These are phyloP conservation scores for Pyrenochaeta sp. DNA, from an alignment of 2,329 filamentous ascomycete genomes.

Conservation along the genomic window DNA sequence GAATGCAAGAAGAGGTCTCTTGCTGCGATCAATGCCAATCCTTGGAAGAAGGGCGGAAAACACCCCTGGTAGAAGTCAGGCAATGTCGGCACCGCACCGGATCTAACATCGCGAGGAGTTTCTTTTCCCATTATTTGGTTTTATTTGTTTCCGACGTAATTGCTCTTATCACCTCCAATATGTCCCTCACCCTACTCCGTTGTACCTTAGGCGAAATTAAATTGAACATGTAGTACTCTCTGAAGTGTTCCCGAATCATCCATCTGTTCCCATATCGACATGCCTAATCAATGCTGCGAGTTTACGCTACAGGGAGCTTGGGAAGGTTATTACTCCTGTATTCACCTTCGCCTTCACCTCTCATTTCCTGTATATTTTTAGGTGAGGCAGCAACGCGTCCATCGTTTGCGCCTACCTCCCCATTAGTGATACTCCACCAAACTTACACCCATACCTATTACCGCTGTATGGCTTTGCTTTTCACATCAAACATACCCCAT, in stretches of 20 bases:
- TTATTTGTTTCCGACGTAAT: constrained; percentile 20
- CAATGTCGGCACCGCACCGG: not conserved
- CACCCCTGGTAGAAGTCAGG: not conserved
- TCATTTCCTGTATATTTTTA: not conserved
- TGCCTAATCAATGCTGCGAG: not conserved
- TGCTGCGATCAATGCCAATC: constrained; percentile 29
- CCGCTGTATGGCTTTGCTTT: not conserved
- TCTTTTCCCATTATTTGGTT: constrained; percentile 14
- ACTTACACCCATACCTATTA: too few relatives aligned
- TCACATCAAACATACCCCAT: not conserved
- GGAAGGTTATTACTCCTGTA: too few relatives aligned
- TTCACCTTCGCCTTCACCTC: not conserved
- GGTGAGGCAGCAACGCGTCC: not conserved
- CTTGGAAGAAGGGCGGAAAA: constrained; percentile 12
- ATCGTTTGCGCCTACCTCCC: not conserved
- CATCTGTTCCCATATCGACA: too few relatives aligned
- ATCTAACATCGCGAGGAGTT: constrained; percentile 1
- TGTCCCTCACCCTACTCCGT: constrained; percentile 10
- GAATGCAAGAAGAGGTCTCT: constrained; percentile 13
- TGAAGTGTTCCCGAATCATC: not conserved
- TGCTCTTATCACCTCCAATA: constrained; percentile 12
- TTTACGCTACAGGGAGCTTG: not conserved
- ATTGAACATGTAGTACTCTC: constrained; percentile 13
- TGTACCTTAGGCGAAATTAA: constrained; percentile 22
- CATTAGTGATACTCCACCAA: not conserved